Base-by-base conservation (phyloP, 2,329 filamentous ascomycete genomes). In the Curvularia hawaiiensis region DNA sequence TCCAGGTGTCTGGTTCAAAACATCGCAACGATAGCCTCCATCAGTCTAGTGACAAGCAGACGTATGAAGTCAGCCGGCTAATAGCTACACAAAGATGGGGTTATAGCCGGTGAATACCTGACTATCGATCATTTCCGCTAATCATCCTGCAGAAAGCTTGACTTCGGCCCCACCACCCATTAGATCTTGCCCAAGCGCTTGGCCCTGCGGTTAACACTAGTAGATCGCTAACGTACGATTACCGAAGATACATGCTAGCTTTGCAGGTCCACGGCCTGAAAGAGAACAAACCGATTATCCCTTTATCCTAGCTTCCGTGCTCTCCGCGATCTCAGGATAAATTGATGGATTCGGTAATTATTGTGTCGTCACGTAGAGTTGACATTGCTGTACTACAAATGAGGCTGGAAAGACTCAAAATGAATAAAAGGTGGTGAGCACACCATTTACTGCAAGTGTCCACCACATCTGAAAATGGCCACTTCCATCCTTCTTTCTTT, bases 141-240 rank as follows among this genome's bases (percentile, higher is more conserved):
- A 50, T 50, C 47, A 50, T 28, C 47, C 35, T 28, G 47, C 20
- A 38, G 35, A 50, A 50, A 50, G 47, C 47, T 50, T 50, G 35
- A 50, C 24, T 50, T 50, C 35, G 22, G 33, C 47, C 33, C 47
- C 33, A 24, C 47, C 8, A 12, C 8, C n/a, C 11, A 7, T 28
- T 24, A 35, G 4, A 39, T 50, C 14, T 20, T 50, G 3, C 47
- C 22, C 33, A 39, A 50, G 20, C 47, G 6, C 35, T 50, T 50
- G 33, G 33, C 22, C 47, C 14, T 16, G 11, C 16, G 22, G 7
- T n/a, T 4, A 7, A 20, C 47, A 24, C 33, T 30, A 30, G n/a
- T 14, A 40, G 12, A 28, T 50, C 33, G 33, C 22, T 39, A 16
- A 50, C 8, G 35, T n/a, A 16, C 22, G 47, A 50, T 39, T 50